Evolutionary conservation across 257 asterid genomes (phyloP).

Genomic region (Eustoma russellianum): DNA sequence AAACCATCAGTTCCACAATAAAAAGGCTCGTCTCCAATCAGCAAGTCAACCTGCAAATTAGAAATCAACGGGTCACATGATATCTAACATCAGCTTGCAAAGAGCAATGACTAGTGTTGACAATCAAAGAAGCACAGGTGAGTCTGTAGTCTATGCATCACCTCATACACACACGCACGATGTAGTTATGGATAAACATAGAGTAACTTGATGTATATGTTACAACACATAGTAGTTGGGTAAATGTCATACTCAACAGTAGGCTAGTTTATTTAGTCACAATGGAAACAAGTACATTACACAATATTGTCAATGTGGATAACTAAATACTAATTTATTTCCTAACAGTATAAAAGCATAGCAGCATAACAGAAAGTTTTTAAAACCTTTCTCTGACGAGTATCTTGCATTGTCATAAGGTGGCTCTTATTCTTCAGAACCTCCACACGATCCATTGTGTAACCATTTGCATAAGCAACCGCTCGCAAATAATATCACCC

Average conservation of each 20-base stretch:
- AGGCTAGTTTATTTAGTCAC: too few species aligned
- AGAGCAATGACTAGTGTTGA: neutral
- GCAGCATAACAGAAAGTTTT: neutral
- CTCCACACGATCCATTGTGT: slow-evolving; percentile 52
- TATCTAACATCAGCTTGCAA: neutral
- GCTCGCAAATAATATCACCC: slow-evolving; percentile 52
- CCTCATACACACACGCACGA: too few species aligned
- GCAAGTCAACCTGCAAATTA: slow-evolving; percentile 56
- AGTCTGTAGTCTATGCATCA: too few species aligned
- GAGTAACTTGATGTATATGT: too few species aligned
- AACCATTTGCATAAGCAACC: slow-evolving; percentile 57
- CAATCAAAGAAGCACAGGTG: too few species aligned
- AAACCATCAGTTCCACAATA: slow-evolving; percentile 57
- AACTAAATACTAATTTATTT: too few species aligned
- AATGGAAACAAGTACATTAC: too few species aligned
- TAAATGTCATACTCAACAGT: too few species aligned
- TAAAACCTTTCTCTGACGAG: slow-evolving; percentile 48
- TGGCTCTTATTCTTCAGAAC: slow-evolving; percentile 31
- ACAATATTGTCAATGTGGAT: too few species aligned
- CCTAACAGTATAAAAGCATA: too few species aligned
- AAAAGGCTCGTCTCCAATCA: slow-evolving; percentile 92
- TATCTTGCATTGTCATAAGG: slow-evolving; percentile 34
- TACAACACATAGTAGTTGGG: too few species aligned
- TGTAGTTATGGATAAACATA: too few species aligned
- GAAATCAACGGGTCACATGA: neutral